These are phyloP conservation scores for Mesembryanthemum crystallinum DNA, from an alignment of 148 eudicot genomes.

Conservation along the genomic window DNA sequence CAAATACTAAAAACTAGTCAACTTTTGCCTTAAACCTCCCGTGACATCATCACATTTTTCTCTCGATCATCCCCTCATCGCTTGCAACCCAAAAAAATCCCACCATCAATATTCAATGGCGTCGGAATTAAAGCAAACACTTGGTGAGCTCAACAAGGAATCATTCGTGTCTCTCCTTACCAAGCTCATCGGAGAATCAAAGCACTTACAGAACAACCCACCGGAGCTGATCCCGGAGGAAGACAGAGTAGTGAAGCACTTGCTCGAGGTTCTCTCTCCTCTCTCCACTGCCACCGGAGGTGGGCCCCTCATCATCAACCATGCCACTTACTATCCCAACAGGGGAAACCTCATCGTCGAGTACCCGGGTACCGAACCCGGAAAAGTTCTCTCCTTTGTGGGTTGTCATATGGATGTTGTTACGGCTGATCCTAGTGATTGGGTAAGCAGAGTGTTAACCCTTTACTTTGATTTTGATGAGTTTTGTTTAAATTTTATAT, in stretches of 20 bases:
- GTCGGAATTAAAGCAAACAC: slow-evolving; percentile 35
- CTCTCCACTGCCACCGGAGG: slow-evolving; percentile 63
- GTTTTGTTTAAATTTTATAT: background rate
- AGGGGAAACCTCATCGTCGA: slow-evolving; percentile 92
- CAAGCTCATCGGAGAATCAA: slow-evolving; percentile 82
- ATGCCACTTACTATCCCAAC: slow-evolving; percentile 59
- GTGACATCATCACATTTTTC: background rate
- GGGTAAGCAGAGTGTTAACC: slow-evolving; percentile 46
- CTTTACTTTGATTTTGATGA: background rate
- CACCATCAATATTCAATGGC: too few relatives aligned
- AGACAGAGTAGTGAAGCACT: slow-evolving; percentile 73
- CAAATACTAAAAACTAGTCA: too few relatives aligned
- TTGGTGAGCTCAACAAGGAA: slow-evolving; percentile 67
- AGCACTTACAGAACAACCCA: slow-evolving; percentile 92
- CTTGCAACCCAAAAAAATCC: background rate
- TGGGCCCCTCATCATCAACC: slow-evolving; percentile 78
- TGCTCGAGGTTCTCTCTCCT: slow-evolving; percentile 64
- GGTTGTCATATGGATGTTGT: slow-evolving; percentile 99
- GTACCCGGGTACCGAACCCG: slow-evolving; percentile 73
- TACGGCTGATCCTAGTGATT: slow-evolving; percentile 80
- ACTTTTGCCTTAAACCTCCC: background rate
- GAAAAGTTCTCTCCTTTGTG: slow-evolving; percentile 75
- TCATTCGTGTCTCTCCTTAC: slow-evolving; percentile 58
- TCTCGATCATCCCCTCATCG: background rate
- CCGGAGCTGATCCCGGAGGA: slow-evolving; percentile 93